Percentiles rank a stretch among this genome's conserved stretches.
Conservation (phyloP, 2,329 filamentous ascomycete species). For the Sporothrix protearum region DNA sequence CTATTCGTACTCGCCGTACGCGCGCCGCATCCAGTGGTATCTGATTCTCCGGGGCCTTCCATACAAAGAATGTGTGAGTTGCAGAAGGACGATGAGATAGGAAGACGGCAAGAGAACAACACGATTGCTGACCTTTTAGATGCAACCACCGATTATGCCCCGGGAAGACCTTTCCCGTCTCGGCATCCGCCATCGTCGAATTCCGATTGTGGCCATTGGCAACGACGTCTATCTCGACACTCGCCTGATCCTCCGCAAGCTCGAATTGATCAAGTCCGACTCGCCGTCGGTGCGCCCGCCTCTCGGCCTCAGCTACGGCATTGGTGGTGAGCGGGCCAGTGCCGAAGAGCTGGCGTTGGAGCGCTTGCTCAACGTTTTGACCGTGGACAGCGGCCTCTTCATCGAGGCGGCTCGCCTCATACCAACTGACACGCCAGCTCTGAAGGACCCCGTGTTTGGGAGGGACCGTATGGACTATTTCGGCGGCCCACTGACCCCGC, state of each 20-base stretch:
- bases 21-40: constrained; percentile 63
- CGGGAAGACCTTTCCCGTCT: constrained; percentile 61
- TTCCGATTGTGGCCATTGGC: constrained; percentile 64
- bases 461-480: constrained; percentile 52
- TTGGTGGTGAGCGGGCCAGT: constrained; percentile 32
- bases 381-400: constrained; percentile 58
- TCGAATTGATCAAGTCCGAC: constrained; percentile 53
- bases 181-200: constrained; percentile 64
- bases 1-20: constrained; percentile 63
- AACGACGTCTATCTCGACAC: constrained; percentile 67
- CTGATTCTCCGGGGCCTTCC: constrained; percentile 61
- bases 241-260: constrained; percentile 62
- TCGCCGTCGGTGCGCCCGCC: constrained; percentile 39
- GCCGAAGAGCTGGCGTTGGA: constrained; percentile 47
- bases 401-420: constrained; percentile 50
- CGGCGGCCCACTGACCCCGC: background rate
- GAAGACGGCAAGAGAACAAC: background rate
- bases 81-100: background rate
- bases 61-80: constrained; percentile 63
- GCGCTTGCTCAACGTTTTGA: constrained; percentile 54
- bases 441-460: constrained; percentile 56
- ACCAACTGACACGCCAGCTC: constrained; percentile 51
- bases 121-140: constrained; percentile 37
- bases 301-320: constrained; percentile 37
- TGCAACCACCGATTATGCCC: constrained; percentile 64